Evolutionary conservation across 108 stramenopile species (phyloP), one percentile per base, ranked within the genome.

Genomic region (Skeletonema tropicum): DNA sequence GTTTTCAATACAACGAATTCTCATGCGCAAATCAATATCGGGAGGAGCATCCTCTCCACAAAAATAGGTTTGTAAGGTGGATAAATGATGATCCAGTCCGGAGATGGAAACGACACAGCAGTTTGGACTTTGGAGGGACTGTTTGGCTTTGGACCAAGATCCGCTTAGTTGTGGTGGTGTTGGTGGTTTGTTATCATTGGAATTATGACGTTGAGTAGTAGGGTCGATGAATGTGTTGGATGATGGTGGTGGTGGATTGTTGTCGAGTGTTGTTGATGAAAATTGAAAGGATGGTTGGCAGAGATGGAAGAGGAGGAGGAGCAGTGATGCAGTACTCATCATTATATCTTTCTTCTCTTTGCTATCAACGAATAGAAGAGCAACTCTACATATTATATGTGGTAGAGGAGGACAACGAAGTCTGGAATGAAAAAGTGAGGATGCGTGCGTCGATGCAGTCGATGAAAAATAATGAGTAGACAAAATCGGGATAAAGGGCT

Each of bases 11-110:
- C 77, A 73, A 2, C 82, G 80, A 64, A 85, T 48, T 74, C 73
- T 68, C 60, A 69, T 71, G 35, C 84, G 68, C 66, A 85, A 69
- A 72, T 85, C 84, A 15, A 85, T 61, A 68, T 85, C 84, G 45
- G 57, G 23, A 5, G 80, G 84, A 10, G 58, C 71, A 70, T 74
- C 61, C 21, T 62, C n/a, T 39, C 64, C 72, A 45, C 77, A 78
- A 55, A 82, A 85, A 66, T 78, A 60, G 29, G 77, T n/a, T 46
- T 82, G 71, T 0, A 85, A 36, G 23, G 65, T 32, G 15, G 29
- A 68, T 10, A 85, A 19, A 46, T 85, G 74, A 26, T 66, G 45
- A 14, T 75, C 70, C 32, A 85, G 55, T 25, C 74, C 70, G 6
- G 66, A 15, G 1, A 85, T 55, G n/a, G 76, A 64, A 3, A 82